A percentile compares a stretch with the other conserved stretches of the same genome.
Evolutionary conservation across 257 asterid species (phyloP).

Genomic region (Solanum habrochaites): DNA sequence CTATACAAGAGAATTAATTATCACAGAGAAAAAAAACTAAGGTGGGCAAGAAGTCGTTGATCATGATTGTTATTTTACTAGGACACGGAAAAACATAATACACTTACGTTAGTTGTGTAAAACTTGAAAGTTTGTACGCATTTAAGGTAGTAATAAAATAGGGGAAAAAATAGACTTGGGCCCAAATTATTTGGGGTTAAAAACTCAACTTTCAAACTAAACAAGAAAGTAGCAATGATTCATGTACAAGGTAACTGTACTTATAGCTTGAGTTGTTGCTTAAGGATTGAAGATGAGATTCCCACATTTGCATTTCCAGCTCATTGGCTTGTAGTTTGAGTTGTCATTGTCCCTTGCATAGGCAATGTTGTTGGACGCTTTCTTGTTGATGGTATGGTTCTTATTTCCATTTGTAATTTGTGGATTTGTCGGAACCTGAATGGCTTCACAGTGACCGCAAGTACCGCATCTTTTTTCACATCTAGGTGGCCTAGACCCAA

Average conservation of each 20-base stretch:
- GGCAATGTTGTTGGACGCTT: neutral
- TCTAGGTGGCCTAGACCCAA: slow-evolving; percentile 82
- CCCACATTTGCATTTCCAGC: slow-evolving; percentile 97
- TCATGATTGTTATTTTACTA: neutral
- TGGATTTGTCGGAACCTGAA: slow-evolving; percentile 76
- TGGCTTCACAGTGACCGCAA: slow-evolving; percentile 69
- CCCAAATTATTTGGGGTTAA: neutral
- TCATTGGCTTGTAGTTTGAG: slow-evolving; percentile 84
- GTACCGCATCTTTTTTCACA: slow-evolving; percentile 55
- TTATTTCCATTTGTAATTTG: slow-evolving; percentile 14
- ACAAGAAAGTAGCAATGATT: neutral
- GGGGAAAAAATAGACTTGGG: neutral
- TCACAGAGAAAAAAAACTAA: neutral
- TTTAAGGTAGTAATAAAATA: neutral
- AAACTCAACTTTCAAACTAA: neutral
- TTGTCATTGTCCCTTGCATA: slow-evolving; percentile 17
- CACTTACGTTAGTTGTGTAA: neutral
- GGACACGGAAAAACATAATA: neutral
- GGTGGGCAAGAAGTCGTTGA: neutral
- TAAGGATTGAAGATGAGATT: slow-evolving; percentile 65
- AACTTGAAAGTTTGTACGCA: neutral
- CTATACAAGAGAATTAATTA: neutral
- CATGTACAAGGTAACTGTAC: slow-evolving; percentile 2
- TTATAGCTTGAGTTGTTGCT: neutral
- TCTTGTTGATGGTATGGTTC: neutral